Conservation (phyloP, 257 asterid species). For the Fraxinus pennsylvanica region DNA sequence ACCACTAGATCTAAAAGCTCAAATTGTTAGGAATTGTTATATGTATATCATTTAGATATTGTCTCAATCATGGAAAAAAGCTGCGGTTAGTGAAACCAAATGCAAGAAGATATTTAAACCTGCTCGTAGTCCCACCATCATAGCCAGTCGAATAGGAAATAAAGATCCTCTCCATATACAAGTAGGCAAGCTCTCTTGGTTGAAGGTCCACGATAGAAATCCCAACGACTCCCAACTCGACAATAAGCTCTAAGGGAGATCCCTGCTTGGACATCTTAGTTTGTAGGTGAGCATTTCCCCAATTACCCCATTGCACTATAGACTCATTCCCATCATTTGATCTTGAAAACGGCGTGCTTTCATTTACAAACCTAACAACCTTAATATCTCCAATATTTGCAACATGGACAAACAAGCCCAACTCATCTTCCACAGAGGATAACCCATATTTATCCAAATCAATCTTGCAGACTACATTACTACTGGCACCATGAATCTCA, state of each 20-base stretch:
- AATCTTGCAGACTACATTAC: constrained; percentile 47
- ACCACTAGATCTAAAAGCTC: too few species aligned
- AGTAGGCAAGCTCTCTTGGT: constrained; percentile 89
- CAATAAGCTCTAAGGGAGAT: constrained; percentile 77
- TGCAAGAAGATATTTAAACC: constrained; percentile 44
- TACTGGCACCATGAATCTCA: constrained; percentile 43
- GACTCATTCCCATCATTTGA: constrained; percentile 48
- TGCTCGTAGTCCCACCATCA: constrained; percentile 96
- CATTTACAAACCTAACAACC: constrained; percentile 72
- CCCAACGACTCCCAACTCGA: constrained; percentile 88
- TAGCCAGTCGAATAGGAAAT: constrained; percentile 85
- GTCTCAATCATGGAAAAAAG: constrained; percentile 20
- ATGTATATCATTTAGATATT: too few species aligned
- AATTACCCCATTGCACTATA: constrained; percentile 43
- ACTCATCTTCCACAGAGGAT: constrained; percentile 47
- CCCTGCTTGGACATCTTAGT: constrained; percentile 61
- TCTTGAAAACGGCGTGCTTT: constrained; percentile 33
- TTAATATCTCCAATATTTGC: constrained; percentile 60
- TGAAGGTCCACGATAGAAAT: constrained; percentile 80
- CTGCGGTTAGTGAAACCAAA: constrained; percentile 20
- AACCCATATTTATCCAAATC: constrained; percentile 64
- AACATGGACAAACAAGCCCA: constrained; percentile 68
- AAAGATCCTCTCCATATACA: constrained; percentile 85
- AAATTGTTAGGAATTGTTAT: too few species aligned
- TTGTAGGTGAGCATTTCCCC: constrained; percentile 56